A percentile compares a stretch with the other conserved stretches of the same genome.
phyloP scores from a whole-genome alignment of 495 filamentous ascomycete genomes.

The Xylaria curta region DNA sequence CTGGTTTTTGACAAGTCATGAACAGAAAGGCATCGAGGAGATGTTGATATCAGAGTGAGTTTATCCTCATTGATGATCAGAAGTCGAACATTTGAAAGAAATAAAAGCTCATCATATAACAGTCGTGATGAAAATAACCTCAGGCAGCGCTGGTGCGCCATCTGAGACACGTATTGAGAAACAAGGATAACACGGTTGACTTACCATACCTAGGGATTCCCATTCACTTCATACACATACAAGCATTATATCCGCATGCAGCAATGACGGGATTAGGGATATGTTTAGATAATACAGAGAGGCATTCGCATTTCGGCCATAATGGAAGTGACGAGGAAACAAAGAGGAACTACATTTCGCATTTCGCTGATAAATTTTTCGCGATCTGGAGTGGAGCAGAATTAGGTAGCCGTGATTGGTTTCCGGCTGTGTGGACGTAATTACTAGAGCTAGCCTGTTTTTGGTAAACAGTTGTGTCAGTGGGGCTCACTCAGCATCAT shows the following conservation, averaged over 20 bases:
- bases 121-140: conserved; percentile 22
- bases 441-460: background rate
- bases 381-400: conserved; percentile 3
- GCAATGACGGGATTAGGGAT: background rate
- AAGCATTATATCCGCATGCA: background rate
- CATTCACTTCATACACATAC: background rate
- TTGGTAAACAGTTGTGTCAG: background rate
- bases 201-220: conserved; percentile 2
- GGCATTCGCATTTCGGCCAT: background rate
- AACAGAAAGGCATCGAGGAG: background rate
- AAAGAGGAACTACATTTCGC: background rate
- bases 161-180: background rate
- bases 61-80: conserved; percentile 42
- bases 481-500: conserved; percentile 27
- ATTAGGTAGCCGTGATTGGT: background rate
- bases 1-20: background rate
- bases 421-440: background rate
- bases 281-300: background rate
- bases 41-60: conserved; percentile 35
- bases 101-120: conserved; percentile 38
- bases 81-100: conserved; percentile 43
- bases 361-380: conserved; percentile 10
- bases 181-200: background rate
- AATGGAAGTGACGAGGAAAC: background rate
- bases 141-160: background rate